These are phyloP conservation scores for Apiospora rasikravindrae DNA, from an alignment of 2,329 filamentous ascomycete genomes.

Conservation along the genomic window DNA sequence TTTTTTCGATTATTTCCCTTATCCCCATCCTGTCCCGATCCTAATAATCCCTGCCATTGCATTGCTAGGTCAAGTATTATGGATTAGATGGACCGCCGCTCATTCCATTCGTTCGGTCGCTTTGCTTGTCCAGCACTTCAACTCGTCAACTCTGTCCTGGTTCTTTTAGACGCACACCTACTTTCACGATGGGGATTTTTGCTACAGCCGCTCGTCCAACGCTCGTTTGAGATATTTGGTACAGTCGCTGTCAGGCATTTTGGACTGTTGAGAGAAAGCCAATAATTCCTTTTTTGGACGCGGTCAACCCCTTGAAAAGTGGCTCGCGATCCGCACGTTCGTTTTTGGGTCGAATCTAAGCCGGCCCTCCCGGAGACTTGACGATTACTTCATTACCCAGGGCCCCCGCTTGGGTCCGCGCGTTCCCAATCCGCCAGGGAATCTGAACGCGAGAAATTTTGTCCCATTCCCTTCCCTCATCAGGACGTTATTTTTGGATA, in stretches of 20 bases:
- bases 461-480: not conserved
- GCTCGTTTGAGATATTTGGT: not conserved
- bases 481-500: not conserved
- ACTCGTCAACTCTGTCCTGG: not conserved
- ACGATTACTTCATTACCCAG: slow-evolving; percentile 17
- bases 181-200: not conserved
- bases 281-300: not conserved
- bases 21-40: slow-evolving; percentile 7
- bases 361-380: not conserved
- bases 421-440: slow-evolving; percentile 8
- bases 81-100: not conserved
- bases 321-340: slow-evolving; percentile 16
- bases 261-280: not conserved
- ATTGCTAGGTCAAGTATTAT: not conserved
- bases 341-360: slow-evolving; percentile 2
- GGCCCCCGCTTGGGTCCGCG: slow-evolving; percentile 5
- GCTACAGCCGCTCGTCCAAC: not conserved
- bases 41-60: not conserved
- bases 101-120: not conserved
- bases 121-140: not conserved
- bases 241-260: not conserved
- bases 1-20: not conserved
- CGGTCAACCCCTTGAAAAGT: slow-evolving; percentile 4
- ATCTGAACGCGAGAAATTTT: not conserved
- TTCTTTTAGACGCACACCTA: slow-evolving; percentile 5